Evolutionary conservation across 169 alveolate genomes (phyloP), one percentile per base, ranked within the genome.

Genomic region (Prorocentrum cordatum): DNA sequence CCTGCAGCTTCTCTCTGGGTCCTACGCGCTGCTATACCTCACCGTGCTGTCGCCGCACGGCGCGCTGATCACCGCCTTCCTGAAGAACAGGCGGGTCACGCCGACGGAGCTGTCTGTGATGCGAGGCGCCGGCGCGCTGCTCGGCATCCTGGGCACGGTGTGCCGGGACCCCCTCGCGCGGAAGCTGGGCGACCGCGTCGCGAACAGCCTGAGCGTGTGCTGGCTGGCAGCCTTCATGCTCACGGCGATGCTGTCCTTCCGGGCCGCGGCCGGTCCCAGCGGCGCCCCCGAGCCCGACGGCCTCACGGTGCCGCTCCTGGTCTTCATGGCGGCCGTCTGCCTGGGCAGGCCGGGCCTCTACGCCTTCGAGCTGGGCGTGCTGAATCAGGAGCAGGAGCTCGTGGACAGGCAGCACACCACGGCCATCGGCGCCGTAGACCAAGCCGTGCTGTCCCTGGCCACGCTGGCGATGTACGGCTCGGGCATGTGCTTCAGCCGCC

Each of bases 41-140:
- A 80, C 90, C 27, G 90, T 80, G 58, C 68, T 80, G 26, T 80
- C 90, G 58, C 90, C 90, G 0, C 90, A 80, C 27, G 90, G 90
- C 18, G 90, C 90, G 20, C 42, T 80, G 29, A 54, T 80, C 38
- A 80, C 90, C 2, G 90, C 80, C 14, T 50, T 45, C 45, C 68
- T 80, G 80, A 38, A 64, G 31, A 36, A 80, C 36, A 50, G 58
- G 12, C 16, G 27, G 20, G 80, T 80, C 59, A 67, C 70, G 42
- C 31, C 61, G 31, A 45, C 27, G 36, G 59, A 64, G 32, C 79
- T 80, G 29, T 80, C 79, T 2, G 29, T 80, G 6, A 6, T 50
- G 45, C 27, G 88, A 22, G 72, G 88, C 5, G 59, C 47, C 29
- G 88, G 88, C 1, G 88, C 88, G 3, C 26, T 77, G 27, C 22